Conservation (phyloP, 768 basidiomycete genomes). For the Cyclocybe cylindracea region DNA sequence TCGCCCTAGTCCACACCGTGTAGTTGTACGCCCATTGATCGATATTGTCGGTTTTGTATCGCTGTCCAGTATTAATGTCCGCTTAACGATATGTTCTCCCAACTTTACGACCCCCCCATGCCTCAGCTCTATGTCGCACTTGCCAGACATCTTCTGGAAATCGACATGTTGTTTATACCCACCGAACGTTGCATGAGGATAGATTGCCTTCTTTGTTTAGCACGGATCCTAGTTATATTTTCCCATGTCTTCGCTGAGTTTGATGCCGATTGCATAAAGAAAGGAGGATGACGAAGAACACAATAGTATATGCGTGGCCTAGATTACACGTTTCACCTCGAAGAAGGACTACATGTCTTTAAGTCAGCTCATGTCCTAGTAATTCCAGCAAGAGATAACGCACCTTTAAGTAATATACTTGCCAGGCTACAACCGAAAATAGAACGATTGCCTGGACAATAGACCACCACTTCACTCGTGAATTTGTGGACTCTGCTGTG, state of each 20-base stretch:
- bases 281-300: slow-evolving; percentile 2
- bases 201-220: neutral
- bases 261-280: neutral
- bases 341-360: slow-evolving; percentile 25
- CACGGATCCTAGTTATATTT: neutral
- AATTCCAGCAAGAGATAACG: slow-evolving; percentile 44
- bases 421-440: slow-evolving; percentile 92
- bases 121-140: slow-evolving; percentile 4
- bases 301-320: slow-evolving; percentile 12
- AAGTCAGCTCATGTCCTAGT: slow-evolving; percentile 69
- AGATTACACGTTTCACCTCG: slow-evolving; percentile 32
- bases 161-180: slow-evolving; percentile 22
- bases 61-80: slow-evolving; percentile 10
- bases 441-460: slow-evolving; percentile 86
- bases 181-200: slow-evolving; percentile 3
- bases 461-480: slow-evolving; percentile 99
- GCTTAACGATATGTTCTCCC: slow-evolving; percentile 6
- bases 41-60: neutral
- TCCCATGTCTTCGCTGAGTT: neutral
- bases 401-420: slow-evolving; percentile 95
- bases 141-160: slow-evolving; percentile 9
- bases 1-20: slow-evolving; percentile 1
- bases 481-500: slow-evolving; percentile 91
- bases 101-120: slow-evolving; percentile 15
- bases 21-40: slow-evolving; percentile 8